Percentiles rank a stretch among this genome's conserved stretches.
Conservation (phyloP, 1,284 basidiomycete genomes). For the Athelia sp. region DNA sequence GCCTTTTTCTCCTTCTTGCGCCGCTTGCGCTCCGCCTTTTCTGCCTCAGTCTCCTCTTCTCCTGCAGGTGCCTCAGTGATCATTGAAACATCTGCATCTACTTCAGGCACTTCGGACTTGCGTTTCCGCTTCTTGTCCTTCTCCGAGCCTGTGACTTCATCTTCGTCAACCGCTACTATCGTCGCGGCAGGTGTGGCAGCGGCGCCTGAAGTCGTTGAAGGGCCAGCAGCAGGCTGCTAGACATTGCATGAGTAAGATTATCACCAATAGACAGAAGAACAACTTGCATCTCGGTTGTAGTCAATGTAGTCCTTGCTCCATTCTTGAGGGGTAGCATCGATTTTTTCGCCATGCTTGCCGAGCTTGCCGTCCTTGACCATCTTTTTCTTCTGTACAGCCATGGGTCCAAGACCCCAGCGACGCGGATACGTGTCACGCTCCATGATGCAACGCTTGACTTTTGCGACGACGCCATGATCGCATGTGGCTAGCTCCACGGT, state of each 20-base stretch:
- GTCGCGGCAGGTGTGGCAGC: slow-evolving; percentile 16
- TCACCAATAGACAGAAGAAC: slow-evolving; percentile 4
- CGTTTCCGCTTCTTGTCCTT: slow-evolving; percentile 76
- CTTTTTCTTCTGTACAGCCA: slow-evolving; percentile 98
- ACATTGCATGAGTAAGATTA: too few species aligned
- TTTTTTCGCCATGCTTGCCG: slow-evolving; percentile 92
- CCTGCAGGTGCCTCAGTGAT: slow-evolving; percentile 26
- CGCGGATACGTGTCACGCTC: slow-evolving; percentile 98
- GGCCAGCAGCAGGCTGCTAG: slow-evolving; percentile 42
- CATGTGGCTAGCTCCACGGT: slow-evolving; percentile 98
- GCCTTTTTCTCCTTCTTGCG: slow-evolving; percentile 54
- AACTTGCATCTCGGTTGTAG: slow-evolving; percentile 59
- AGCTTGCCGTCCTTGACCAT: slow-evolving; percentile 95
- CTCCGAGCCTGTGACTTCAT: slow-evolving; percentile 44
- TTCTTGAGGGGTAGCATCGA: slow-evolving; percentile 85
- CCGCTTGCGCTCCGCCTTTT: slow-evolving; percentile 43
- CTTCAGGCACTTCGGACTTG: slow-evolving; percentile 55
- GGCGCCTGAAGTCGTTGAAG: slow-evolving; percentile 33
- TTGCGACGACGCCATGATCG: slow-evolving; percentile 98
- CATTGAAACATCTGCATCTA: slow-evolving; percentile 38
- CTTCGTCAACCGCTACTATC: slow-evolving; percentile 20
- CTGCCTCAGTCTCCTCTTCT: slow-evolving; percentile 34
- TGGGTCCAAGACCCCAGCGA: slow-evolving; percentile 96
- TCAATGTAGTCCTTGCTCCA: slow-evolving; percentile 96
- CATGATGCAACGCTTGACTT: slow-evolving; percentile 99